Evolutionary conservation across 2,329 filamentous ascomycete species (phyloP).

Genomic region (Dryadomyces quercus-mongolicae): DNA sequence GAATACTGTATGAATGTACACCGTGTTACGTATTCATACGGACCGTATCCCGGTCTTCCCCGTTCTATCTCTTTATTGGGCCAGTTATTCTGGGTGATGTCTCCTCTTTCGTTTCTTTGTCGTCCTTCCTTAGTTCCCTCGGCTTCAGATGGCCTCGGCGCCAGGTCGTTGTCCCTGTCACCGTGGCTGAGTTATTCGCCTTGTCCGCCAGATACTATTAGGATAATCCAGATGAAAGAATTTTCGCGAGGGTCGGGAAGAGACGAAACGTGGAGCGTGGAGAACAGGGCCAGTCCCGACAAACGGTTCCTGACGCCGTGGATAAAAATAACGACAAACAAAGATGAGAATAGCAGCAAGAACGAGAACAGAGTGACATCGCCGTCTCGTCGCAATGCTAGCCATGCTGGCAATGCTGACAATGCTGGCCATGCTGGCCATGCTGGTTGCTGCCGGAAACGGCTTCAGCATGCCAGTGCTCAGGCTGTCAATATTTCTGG

Average conservation of each 20-base stretch:
- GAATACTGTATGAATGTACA: too few species aligned
- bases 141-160: too few species aligned
- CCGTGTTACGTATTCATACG: too few species aligned
- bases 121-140: background rate
- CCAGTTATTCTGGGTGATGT: too few species aligned
- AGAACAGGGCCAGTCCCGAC: background rate
- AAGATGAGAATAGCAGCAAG: background rate
- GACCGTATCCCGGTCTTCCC: too few species aligned
- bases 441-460: slow-evolving; percentile 8
- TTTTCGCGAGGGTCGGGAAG: background rate
- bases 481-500: background rate
- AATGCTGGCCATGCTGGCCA: background rate
- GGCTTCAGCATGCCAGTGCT: background rate
- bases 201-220: background rate
- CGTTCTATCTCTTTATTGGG: too few species aligned
- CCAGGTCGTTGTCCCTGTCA: background rate
- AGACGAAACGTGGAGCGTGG: background rate
- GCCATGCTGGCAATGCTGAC: background rate
- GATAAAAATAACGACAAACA: slow-evolving; percentile 1
- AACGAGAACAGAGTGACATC: background rate
- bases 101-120: background rate
- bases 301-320: background rate
- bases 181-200: background rate
- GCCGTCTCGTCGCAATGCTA: too few species aligned
- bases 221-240: background rate